phyloP scores from a whole-genome alignment of 176 grass and related monocot genomes.

The Carex pumila region DNA sequence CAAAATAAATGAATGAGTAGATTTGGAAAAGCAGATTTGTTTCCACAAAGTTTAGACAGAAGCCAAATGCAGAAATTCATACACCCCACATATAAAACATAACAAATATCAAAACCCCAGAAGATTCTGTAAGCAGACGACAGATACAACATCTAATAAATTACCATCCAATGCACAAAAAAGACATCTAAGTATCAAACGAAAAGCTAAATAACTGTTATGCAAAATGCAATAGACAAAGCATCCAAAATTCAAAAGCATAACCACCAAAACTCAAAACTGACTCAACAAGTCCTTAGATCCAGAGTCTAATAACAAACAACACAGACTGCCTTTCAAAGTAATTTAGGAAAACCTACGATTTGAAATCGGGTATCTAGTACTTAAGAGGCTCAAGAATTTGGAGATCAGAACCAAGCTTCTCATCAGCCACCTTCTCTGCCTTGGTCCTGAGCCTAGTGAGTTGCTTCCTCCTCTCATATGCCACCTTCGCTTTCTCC shows the following conservation, averaged over 20 bases:
- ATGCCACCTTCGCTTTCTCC: constrained; percentile 58
- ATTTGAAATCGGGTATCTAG: constrained; percentile 22
- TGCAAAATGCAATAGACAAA: constrained; percentile 6
- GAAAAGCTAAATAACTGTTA: neutral
- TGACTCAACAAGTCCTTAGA: constrained; percentile 14
- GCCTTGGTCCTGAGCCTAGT: constrained; percentile 60
- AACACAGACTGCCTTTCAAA: neutral
- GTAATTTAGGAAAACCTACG: neutral
- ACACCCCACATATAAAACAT: neutral
- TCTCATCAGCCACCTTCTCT: constrained; percentile 63
- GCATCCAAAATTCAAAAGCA: neutral
- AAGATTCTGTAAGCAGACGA: neutral
- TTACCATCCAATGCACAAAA: neutral
- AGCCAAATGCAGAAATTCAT: neutral
- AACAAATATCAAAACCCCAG: neutral
- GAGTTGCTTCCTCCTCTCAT: constrained; percentile 84
- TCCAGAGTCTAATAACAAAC: constrained; percentile 20
- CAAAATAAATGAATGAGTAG: no score
- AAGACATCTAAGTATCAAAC: neutral
- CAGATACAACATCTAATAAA: neutral
- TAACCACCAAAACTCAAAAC: constrained; percentile 11
- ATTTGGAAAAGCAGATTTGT: no score
- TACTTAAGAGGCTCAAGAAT: constrained; percentile 80
- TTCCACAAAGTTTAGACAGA: neutral
- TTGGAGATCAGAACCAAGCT: constrained; percentile 62